phyloP scores from a whole-genome alignment of 2,329 filamentous ascomycete species.

The Colletotrichum shisoi region DNA sequence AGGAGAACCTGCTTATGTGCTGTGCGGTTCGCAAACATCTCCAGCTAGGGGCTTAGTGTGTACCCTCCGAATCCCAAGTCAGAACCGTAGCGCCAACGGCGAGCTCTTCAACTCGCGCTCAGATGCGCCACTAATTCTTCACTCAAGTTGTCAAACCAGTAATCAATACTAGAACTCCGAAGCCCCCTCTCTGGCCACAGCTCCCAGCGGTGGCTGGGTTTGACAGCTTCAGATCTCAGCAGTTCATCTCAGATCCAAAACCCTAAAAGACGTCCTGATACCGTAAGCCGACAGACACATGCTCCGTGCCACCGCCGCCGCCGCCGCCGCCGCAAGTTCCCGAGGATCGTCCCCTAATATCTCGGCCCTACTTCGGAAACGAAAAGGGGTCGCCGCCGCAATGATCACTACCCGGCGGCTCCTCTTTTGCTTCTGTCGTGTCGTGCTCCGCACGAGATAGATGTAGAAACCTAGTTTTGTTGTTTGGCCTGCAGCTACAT shows the following conservation, averaged over 20 bases:
- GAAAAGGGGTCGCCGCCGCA: conserved; percentile 12
- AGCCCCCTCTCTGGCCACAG: background rate
- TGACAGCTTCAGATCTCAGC: conserved; percentile 24
- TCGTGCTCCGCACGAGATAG: conserved; percentile 7
- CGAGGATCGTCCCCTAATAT: background rate
- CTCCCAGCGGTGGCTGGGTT: conserved; percentile 18
- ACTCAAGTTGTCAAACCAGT: conserved; percentile 5
- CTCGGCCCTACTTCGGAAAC: conserved; percentile 15
- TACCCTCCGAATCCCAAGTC: background rate
- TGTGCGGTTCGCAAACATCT: background rate
- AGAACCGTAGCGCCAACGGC: background rate
- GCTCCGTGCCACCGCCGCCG: background rate
- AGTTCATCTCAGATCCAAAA: conserved; percentile 20
- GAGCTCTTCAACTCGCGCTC: conserved; percentile 12
- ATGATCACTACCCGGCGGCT: background rate
- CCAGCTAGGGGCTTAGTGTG: background rate
- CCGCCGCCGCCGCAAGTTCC: background rate
- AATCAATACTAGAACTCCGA: background rate
- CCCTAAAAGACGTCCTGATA: conserved; percentile 24
- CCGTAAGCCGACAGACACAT: conserved; percentile 9
- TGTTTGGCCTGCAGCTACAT: conserved; percentile 9
- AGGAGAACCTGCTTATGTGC: background rate
- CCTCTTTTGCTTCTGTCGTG: conserved; percentile 2
- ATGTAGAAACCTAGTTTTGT: background rate
- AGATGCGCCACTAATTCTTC: conserved; percentile 18